Evolutionary conservation across 257 asterid genomes (phyloP), one percentile per base, ranked within the genome.

Genomic region (Anisodus tanguticus): DNA sequence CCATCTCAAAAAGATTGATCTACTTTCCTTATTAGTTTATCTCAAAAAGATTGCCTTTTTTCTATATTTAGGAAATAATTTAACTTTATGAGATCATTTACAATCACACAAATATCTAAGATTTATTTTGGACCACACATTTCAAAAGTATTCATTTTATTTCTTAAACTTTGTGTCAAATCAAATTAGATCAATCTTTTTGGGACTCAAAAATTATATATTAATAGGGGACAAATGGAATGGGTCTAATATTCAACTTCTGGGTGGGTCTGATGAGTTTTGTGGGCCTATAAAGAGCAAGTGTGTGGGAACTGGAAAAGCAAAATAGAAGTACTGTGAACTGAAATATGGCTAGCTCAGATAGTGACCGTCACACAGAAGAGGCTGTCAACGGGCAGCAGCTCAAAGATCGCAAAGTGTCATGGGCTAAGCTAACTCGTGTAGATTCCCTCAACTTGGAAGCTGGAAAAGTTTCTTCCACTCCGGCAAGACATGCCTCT

Each of bases 391-490:
- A 62, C 6, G 11, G 16, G 17, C 37, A 47, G 9, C 37, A 35
- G 31, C 58, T 86, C 51, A 88, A 81, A 55, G 91, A 86, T 51
- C 81, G 88, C 9, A 90, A 86, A 57, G 49, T 88, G 57, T 90
- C 92, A 1, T 90, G 91, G 91, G 90, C 90, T 6, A 90, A 80
- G 58, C 76, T 90, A 10, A 85, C 80, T 17, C 91, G 92, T 3
- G 77, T 90, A 2, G 92, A 90, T 11, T 90, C 92, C 26, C 91
- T 90, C 62, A 85, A 85, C 53, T 79, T 88, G 71, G 91, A 90
- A 84, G 92, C 92, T 11, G 91, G 91, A 74, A 84, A 76, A 45
- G 39, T 88, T 77, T 84, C 91, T 37, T 84, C 70, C 15, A 16
- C 62, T 35, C 84, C 57, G 9, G 53, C 19, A 0, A 60, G 17